Base-by-base conservation (phyloP, 2,329 filamentous ascomycete genomes). In the Blastomyces parvus region DNA sequence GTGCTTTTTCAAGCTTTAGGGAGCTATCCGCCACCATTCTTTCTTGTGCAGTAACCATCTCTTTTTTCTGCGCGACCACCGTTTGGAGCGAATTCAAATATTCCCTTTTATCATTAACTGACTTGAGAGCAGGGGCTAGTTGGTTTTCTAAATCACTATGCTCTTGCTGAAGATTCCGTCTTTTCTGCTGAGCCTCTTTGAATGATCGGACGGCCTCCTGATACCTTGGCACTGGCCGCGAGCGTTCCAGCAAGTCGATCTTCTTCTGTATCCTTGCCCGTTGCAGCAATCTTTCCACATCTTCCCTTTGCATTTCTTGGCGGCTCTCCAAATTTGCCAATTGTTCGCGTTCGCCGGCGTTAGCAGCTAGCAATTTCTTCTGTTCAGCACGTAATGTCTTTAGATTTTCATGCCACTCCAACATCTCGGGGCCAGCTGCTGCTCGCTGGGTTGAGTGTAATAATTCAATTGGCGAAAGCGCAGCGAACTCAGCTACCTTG, bases 401-500 rank as follows among this genome's bases (percentile, higher is more conserved):
- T 22, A 99, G 82, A 65, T 86, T 75, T 2, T 86, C 81, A 72
- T 97, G 92, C 85, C 86, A 90, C 27, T 85, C 77, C 5, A 90
- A 82, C 85, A 97, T 92, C 65, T 95, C 80, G 56, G 87, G 82
- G 0, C 90, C 87, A 0, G 92, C 94, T 7, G 91, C 92, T 42
- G 94, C 94, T 71, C 91, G 86, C 66, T 96, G 86, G 0, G 94
- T 99, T 69, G 94, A 90, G 64, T 86, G 83, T 0, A 99, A 81
- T 25, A 97, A 83, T 55, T 95, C 88, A 14, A 96, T 81, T 0
- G 93, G 88, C 9, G 86, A 89, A 68, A 96, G 84, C 5, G 84
- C 88, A 5, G 94, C 91, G 73, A 99, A 99, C 72, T 97, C 92
- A 30, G 91, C 90, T 1, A 99, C 94, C 68, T 92, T 89, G 73